Conservation (phyloP, 768 basidiomycete genomes). For the Pleurotus salmoneostramineus region DNA sequence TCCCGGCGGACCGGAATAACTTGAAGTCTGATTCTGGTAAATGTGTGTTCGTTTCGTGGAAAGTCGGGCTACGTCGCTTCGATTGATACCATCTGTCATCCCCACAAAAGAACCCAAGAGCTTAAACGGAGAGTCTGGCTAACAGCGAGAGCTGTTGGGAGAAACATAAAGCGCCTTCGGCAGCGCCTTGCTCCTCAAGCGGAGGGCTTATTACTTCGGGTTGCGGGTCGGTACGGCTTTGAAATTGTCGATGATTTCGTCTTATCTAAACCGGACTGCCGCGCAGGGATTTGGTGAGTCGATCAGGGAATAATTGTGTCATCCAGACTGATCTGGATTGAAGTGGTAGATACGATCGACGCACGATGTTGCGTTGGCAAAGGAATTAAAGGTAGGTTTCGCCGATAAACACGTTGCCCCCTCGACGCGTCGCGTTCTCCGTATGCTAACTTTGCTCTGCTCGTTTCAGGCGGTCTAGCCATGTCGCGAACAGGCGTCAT, state of each 20-base stretch:
- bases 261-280: background rate
- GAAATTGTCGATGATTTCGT: background rate
- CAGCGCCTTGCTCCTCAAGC: background rate
- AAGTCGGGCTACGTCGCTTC: background rate
- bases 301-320: background rate
- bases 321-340: constrained; percentile 9
- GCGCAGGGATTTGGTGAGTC: background rate
- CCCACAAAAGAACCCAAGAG: background rate
- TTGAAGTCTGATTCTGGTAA: background rate
- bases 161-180: constrained; percentile 1
- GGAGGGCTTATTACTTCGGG: background rate
- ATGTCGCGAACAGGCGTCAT: background rate
- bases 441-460: background rate
- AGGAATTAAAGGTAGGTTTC: background rate
- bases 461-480: background rate
- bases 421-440: background rate
- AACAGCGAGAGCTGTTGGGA: background rate
- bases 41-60: background rate
- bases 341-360: constrained; percentile 4
- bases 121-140: background rate
- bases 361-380: constrained; percentile 5
- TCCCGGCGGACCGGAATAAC: constrained; percentile 5
- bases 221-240: constrained; percentile 1
- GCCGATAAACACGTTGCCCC: constrained; percentile 6
- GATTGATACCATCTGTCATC: background rate